A percentile compares a stretch with the other conserved stretches of the same genome.
Conservation (phyloP, 345 rosid species). For the Eucalyptus pumila region DNA sequence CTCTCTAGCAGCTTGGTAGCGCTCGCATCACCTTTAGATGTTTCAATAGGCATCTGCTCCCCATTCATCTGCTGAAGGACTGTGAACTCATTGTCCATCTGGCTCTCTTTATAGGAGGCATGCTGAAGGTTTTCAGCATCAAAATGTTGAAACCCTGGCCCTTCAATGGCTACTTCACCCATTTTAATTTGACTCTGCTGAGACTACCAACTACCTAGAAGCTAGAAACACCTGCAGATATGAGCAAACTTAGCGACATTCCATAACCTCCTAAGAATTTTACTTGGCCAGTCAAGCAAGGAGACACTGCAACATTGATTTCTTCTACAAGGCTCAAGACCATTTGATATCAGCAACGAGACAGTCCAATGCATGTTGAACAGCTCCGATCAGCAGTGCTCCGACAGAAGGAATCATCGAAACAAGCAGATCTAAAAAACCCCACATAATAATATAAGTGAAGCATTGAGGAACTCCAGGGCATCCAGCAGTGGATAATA, state of each 20-base stretch:
- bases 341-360: conserved; percentile 55
- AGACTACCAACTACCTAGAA: conserved; percentile 14
- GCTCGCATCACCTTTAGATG: background rate
- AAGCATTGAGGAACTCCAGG: conserved; percentile 35
- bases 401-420: conserved; percentile 51
- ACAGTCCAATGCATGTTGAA: conserved; percentile 37
- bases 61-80: conserved; percentile 2
- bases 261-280: conserved; percentile 7
- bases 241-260: conserved; percentile 23
- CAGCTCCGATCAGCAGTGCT: conserved; percentile 59
- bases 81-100: background rate
- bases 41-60: background rate
- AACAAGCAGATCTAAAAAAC: conserved; percentile 28
- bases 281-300: conserved; percentile 40
- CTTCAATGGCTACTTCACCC: conserved; percentile 9
- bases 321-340: conserved; percentile 53
- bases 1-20: conserved; percentile 13
- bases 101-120: background rate
- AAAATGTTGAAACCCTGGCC: conserved; percentile 1
- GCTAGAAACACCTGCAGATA: conserved; percentile 53
- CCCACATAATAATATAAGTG: conserved; percentile 16
- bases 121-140: background rate
- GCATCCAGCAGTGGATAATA: conserved; percentile 30
- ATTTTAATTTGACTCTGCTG: conserved; percentile 11
- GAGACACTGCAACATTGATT: conserved; percentile 54